Base-by-base conservation (phyloP, 768 basidiomycete species). In the Tricholoma terreum region DNA sequence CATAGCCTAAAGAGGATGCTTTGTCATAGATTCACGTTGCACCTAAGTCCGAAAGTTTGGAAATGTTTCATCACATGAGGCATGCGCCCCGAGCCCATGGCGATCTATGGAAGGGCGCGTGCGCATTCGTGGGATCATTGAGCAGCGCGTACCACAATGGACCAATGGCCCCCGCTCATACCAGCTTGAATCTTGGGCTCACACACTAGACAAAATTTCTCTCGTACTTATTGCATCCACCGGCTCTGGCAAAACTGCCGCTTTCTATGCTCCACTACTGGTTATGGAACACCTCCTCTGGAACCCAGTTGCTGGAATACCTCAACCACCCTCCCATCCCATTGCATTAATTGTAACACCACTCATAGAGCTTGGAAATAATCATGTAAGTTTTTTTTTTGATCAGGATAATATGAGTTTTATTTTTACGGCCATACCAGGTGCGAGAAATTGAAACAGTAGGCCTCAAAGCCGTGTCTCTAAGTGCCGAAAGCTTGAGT, bases 331-430 rank as follows among this genome's bases (percentile, higher is more conserved):
- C 6, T 19, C 50, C 12, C 49, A 51, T 8, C 60, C 61, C 7
- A 58, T 65, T 48, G 65, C 58, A 4, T 50, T 68, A 1, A 58
- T 68, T 22, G 58, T 68, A 3, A 64, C 63, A 52, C 64, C 64
- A 17, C 46, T 68, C 12, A 61, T 66, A 31, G 65, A 68, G 50
- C 61, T 68, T 1, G 62, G 65, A 48, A 65, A 65, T 46, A 63
- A 49, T 10, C 63, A 66, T 59, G 63, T 68, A 52, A 3, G 64
- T 63, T 35, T 63, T 35, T 27, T 21, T 52, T 38, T 14, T 6
- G n/a, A n/a, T 10, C 50, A 50, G 50, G 15, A 21, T 6, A 51
- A 24, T 33, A 33, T 27, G 24, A 27, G n/a, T 30, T 34, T 35
- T 22, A 48, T 45, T 55, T 35, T 33, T 3, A 15, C 6, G 24